A percentile compares a stretch with the other conserved stretches of the same genome.
Evolutionary conservation across 257 asterid genomes (phyloP).

Genomic region (Solanum pennellii): DNA sequence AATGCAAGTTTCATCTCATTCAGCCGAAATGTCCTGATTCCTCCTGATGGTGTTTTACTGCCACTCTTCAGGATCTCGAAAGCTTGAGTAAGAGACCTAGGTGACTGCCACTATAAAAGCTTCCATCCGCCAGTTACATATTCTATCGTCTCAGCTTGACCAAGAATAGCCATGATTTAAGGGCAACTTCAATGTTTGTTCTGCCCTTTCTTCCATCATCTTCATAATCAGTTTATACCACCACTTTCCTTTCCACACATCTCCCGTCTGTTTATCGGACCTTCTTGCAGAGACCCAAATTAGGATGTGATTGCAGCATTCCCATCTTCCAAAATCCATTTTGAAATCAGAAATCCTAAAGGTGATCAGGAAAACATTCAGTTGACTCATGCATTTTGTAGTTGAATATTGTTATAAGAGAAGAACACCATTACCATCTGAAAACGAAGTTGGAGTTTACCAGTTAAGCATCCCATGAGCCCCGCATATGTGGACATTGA

Average conservation of each 20-base stretch:
- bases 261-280: neutral
- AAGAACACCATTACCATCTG: neutral
- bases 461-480: neutral
- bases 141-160: neutral
- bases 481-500: neutral
- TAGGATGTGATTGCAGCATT: neutral
- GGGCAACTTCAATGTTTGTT: neutral
- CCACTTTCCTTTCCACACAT: neutral
- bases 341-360: neutral
- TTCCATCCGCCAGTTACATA: neutral
- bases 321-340: neutral
- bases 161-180: neutral
- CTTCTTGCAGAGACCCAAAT: neutral
- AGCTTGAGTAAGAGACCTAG: neutral
- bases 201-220: neutral
- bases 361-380: neutral
- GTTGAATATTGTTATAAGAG: neutral
- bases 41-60: neutral
- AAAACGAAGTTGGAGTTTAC: neutral
- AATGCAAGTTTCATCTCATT: neutral
- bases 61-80: neutral
- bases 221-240: neutral
- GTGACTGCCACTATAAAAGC: neutral
- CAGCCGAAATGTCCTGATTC: neutral
- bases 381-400: neutral